Evolutionary conservation across 75 land plant genomes (phyloP).

Genomic region (Picea glauca): DNA sequence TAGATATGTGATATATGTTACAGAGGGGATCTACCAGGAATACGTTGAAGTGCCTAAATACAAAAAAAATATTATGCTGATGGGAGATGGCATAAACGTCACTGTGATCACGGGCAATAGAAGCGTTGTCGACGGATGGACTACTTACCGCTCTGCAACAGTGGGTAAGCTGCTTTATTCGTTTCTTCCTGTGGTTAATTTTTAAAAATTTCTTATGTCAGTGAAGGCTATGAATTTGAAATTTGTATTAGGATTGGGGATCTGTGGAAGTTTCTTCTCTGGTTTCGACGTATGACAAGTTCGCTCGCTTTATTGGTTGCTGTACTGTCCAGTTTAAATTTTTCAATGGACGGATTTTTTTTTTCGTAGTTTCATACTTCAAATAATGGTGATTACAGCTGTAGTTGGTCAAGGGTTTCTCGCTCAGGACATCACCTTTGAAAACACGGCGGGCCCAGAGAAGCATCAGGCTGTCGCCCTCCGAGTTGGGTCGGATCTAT

Average conservation of each 20-base stretch:
- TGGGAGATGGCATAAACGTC: conserved; percentile 56
- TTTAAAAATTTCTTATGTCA: not conserved
- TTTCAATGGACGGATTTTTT: not conserved
- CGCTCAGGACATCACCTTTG: conserved; percentile 37
- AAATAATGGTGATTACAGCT: conserved; percentile 16
- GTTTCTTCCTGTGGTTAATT: not conserved
- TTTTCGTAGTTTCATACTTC: not conserved
- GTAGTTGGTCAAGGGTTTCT: conserved; percentile 43
- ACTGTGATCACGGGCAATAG: conserved; percentile 60
- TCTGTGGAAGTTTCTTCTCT: no score
- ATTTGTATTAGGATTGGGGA: not conserved
- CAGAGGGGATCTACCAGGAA: conserved; percentile 33
- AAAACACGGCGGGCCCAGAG: conserved; percentile 57
- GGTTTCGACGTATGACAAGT: not conserved
- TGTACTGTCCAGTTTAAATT: not conserved
- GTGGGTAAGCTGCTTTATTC: conserved; percentile 41
- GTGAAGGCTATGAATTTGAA: not conserved
- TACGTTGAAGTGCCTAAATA: conserved; percentile 43
- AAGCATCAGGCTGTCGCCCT: conserved; percentile 57
- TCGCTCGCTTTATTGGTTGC: not conserved
- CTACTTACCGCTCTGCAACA: conserved; percentile 60
- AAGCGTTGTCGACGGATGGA: conserved; percentile 42
- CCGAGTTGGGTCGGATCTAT: conserved; percentile 38
- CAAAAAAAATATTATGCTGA: conserved; percentile 45
- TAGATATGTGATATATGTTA: conserved; percentile 20